A percentile compares a stretch with the other conserved stretches of the same genome.
These are phyloP conservation scores for Flaveria floridana DNA, from an alignment of 140 eudicot genomes.

Conservation along the genomic window DNA sequence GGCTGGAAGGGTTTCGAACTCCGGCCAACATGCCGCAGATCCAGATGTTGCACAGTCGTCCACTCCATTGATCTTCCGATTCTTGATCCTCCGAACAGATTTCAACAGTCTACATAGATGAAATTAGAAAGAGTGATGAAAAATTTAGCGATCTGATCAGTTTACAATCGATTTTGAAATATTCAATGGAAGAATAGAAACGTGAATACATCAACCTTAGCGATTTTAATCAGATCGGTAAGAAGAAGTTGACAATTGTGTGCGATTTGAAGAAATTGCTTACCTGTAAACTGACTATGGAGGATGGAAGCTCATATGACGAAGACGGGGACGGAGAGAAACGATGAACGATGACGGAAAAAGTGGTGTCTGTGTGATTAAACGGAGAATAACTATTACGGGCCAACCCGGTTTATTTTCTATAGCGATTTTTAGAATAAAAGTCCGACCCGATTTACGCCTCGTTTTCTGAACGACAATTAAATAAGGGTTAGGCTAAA, in stretches of 20 bases:
- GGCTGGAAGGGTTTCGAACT: constrained; percentile 88
- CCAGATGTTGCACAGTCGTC: constrained; percentile 94
- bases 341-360: constrained; percentile 28
- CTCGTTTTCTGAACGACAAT: background rate
- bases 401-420: constrained; percentile 17
- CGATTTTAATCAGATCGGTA: constrained; percentile 23
- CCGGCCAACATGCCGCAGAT: constrained; percentile 97
- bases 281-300: constrained; percentile 38
- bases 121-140: background rate
- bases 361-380: constrained; percentile 26
- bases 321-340: constrained; percentile 9
- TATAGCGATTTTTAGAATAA: background rate
- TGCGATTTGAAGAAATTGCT: constrained; percentile 13
- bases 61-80: constrained; percentile 77
- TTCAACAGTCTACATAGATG: constrained; percentile 8
- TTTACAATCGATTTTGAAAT: background rate
- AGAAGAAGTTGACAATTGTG: background rate
- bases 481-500: no score
- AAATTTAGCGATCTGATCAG: constrained; percentile 26
- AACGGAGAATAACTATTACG: constrained; percentile 18
- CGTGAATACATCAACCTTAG: background rate
- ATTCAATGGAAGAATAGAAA: background rate
- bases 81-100: constrained; percentile 24
- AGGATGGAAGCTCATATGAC: constrained; percentile 46
- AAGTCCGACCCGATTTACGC: background rate